Conservation (phyloP, 2,329 filamentous ascomycete species). For the Coniochaeta sp. region DNA sequence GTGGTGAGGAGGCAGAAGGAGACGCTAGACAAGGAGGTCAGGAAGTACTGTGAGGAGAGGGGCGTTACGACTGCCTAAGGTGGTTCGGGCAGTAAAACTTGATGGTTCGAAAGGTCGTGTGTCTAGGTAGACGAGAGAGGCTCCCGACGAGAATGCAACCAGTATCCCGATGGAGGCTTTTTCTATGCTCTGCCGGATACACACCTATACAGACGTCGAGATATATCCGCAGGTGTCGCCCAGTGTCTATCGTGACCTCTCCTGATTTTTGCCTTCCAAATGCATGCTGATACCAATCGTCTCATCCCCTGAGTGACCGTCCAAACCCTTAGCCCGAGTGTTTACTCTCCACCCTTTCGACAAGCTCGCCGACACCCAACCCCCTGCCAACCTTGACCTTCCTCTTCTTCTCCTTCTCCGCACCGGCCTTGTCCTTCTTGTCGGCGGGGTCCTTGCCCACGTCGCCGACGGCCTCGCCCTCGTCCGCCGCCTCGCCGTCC, state of each 20-base stretch:
- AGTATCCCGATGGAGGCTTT: too few relatives aligned
- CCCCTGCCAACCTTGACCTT: conserved; percentile 80
- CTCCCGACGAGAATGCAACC: too few relatives aligned
- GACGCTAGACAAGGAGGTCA: conserved; percentile 64
- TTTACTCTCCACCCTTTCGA: conserved; percentile 62
- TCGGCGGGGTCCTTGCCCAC: conserved; percentile 41
- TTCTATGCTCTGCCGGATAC: too few relatives aligned
- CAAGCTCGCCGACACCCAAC: conserved; percentile 70
- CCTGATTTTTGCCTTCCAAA: not conserved
- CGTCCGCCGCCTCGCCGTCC: conserved; percentile 38
- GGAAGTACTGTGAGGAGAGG: conserved; percentile 64
- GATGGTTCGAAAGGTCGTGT: too few relatives aligned
- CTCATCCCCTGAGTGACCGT: not conserved
- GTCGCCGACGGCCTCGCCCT: conserved; percentile 65
- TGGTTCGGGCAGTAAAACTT: too few relatives aligned
- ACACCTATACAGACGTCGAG: too few relatives aligned
- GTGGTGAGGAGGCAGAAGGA: conserved; percentile 55
- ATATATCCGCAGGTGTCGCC: not conserved
- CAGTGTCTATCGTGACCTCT: not conserved
- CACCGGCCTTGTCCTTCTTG: conserved; percentile 36
- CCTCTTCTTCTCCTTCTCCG: conserved; percentile 44
- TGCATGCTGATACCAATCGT: not conserved
- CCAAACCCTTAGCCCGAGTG: conserved; percentile 20
- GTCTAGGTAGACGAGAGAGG: too few relatives aligned
- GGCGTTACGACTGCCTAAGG: conserved; percentile 22